Base-by-base conservation (phyloP, 306 rosid genomes). In the Benincasa hispida region DNA sequence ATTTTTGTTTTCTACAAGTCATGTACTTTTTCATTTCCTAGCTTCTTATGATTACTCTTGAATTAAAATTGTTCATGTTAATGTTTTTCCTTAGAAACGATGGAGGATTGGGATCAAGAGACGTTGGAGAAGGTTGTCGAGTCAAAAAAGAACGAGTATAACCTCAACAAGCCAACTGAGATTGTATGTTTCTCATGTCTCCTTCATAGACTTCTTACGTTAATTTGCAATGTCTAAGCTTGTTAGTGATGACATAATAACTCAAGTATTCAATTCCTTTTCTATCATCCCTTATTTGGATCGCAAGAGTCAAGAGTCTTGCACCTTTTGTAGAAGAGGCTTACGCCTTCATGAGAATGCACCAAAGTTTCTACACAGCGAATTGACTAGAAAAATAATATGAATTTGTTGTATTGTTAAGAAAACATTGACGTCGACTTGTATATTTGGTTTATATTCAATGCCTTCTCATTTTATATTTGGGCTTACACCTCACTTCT, bases 71-170 rank as follows among this genome's bases (percentile, higher is more conserved):
- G 5, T 45, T 45, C 51, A 2, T 0, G 75, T 72, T 77, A 42
- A 22, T 79, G 27, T 17, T 62, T 10, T 60, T 37, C 59, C 79
- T 22, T 76, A 90, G 99, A 90, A 6, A 89, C 99, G 0, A 95
- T 95, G 99, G 98, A 90, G 87, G 99, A 95, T 35, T 95, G 99
- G 98, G 99, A 95, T 90, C 97, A 89, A 86, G 97, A 87, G 86
- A 92, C 83, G 3, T 80, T 95, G 88, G 99, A 95, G 87, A 90
- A 92, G 87, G 99, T 89, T 61, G 90, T 95, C 48, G 97, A 92
- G 82, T 92, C 96, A 6, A 95, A 95, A 87, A 86, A 92, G 84
- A 87, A 6, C 0, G 93, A 95, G 59, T 95, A 89, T 75, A 87
- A 90, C 76, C 99, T 83, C 86, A 92, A 95, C 70, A 95, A 95